Conservation (phyloP, 2,329 filamentous ascomycete genomes). For the Metarhizium sp. region DNA sequence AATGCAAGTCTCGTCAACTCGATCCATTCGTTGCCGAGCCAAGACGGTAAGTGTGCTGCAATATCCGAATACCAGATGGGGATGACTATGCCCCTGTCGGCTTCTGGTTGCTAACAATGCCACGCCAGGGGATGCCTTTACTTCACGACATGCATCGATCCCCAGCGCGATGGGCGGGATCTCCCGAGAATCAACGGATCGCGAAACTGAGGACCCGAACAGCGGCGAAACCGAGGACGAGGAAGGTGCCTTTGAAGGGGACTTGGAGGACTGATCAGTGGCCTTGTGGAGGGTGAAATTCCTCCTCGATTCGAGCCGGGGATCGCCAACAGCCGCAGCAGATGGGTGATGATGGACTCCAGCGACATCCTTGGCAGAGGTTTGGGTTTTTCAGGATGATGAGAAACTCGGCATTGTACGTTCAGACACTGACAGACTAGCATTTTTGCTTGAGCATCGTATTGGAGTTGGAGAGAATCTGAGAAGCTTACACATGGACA, state of each 20-base stretch:
- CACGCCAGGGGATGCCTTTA: neutral
- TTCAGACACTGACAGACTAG: too few relatives aligned
- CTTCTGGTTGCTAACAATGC: neutral
- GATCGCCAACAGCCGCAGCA: too few relatives aligned
- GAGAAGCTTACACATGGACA: too few relatives aligned
- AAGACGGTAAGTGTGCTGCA: neutral
- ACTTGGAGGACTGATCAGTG: neutral
- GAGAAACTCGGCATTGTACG: too few relatives aligned
- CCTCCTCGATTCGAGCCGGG: too few relatives aligned
- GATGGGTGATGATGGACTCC: too few relatives aligned
- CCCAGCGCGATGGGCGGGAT: neutral
- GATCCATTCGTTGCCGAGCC: conserved; percentile 1
- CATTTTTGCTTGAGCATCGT: too few relatives aligned
- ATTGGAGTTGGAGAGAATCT: too few relatives aligned
- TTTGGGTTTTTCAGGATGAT: too few relatives aligned
- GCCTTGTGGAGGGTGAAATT: too few relatives aligned
- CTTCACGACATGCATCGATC: neutral
- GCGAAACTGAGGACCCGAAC: neutral
- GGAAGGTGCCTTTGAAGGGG: neutral
- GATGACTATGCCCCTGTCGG: too few relatives aligned
- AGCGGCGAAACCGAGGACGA: neutral
- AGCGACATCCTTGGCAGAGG: too few relatives aligned
- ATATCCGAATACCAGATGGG: neutral
- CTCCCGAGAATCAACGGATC: neutral
- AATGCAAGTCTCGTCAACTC: neutral